Conservation (phyloP, 2,329 filamentous ascomycete genomes). For the Calonectria multiphialidica region DNA sequence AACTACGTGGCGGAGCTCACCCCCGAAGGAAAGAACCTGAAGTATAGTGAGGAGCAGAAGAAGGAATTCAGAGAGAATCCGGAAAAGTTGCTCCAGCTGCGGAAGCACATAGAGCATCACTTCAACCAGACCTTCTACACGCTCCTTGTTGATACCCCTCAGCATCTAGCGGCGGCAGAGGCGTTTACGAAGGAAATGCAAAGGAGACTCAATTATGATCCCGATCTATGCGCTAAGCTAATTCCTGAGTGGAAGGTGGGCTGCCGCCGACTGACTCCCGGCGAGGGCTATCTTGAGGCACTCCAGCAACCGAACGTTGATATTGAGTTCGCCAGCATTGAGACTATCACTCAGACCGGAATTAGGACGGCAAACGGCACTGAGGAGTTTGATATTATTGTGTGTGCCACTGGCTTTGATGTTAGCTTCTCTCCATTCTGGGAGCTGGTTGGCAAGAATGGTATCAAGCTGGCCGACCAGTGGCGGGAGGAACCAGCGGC, state of each 20-base stretch:
- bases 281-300: constrained; percentile 42
- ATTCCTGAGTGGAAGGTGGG: constrained; percentile 36
- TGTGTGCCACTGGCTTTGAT: constrained; percentile 30
- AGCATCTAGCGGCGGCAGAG: not conserved
- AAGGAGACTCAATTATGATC: constrained; percentile 15
- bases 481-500: constrained; percentile 19
- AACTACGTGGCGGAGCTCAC: constrained; percentile 31
- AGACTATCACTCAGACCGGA: constrained; percentile 11
- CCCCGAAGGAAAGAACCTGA: constrained; percentile 29
- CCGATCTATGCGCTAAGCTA: constrained; percentile 25
- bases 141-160: not conserved
- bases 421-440: constrained; percentile 25
- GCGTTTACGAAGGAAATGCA: constrained; percentile 11
- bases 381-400: constrained; percentile 27
- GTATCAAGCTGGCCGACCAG: not conserved
- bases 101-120: constrained; percentile 51
- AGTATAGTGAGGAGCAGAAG: constrained; percentile 51
- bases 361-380: not conserved
- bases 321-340: constrained; percentile 8
- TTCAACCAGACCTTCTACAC: constrained; percentile 16
- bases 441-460: constrained; percentile 1
- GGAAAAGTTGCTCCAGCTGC: constrained; percentile 50
- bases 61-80: constrained; percentile 53
- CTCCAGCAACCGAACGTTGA: constrained; percentile 29
- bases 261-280: constrained; percentile 39